A percentile compares a stretch with the other conserved stretches of the same genome.
Conservation (phyloP, 768 basidiomycete species). For the Pluteus cervinus region DNA sequence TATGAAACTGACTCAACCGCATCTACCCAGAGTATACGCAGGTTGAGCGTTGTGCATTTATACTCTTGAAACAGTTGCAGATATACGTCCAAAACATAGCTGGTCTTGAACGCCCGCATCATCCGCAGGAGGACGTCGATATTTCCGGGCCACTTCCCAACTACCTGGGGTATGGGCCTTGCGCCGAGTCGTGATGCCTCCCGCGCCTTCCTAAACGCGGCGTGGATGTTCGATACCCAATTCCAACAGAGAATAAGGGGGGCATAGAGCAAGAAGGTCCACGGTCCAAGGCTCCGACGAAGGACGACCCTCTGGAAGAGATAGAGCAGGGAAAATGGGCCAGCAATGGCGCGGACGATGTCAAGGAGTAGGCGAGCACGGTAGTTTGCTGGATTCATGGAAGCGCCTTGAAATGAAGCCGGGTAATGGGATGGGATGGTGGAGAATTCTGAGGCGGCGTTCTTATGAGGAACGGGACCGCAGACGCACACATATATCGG, state of each 20-base stretch:
- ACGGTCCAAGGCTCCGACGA: slow-evolving; percentile 26
- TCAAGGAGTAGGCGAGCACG: slow-evolving; percentile 46
- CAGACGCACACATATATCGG: no score
- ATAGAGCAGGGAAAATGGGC: slow-evolving; percentile 9
- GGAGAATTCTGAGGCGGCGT: no score
- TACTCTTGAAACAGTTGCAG: slow-evolving; percentile 65
- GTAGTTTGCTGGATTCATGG: slow-evolving; percentile 39
- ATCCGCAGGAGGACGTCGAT: slow-evolving; percentile 59
- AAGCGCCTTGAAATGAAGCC: no score
- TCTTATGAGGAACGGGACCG: no score
- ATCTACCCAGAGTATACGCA: slow-evolving; percentile 64
- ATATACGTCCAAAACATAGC: slow-evolving; percentile 60
- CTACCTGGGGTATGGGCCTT: slow-evolving; percentile 46
- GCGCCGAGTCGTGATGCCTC: slow-evolving; percentile 47
- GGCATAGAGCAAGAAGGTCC: slow-evolving; percentile 30
- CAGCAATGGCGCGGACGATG: slow-evolving; percentile 25
- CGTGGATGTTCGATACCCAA: slow-evolving; percentile 25
- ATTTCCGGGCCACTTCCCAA: slow-evolving; percentile 76
- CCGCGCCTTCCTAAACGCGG: slow-evolving; percentile 27
- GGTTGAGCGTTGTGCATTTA: slow-evolving; percentile 63
- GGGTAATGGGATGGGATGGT: no score
- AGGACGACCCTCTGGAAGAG: slow-evolving; percentile 10
- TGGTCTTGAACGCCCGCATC: slow-evolving; percentile 47
- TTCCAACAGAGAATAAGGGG: slow-evolving; percentile 37
- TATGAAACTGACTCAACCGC: slow-evolving; percentile 32